A percentile compares a stretch with the other conserved stretches of the same genome.
Evolutionary conservation across 1,139 yeast species (phyloP).

Genomic region (Pneumocystis murina): DNA sequence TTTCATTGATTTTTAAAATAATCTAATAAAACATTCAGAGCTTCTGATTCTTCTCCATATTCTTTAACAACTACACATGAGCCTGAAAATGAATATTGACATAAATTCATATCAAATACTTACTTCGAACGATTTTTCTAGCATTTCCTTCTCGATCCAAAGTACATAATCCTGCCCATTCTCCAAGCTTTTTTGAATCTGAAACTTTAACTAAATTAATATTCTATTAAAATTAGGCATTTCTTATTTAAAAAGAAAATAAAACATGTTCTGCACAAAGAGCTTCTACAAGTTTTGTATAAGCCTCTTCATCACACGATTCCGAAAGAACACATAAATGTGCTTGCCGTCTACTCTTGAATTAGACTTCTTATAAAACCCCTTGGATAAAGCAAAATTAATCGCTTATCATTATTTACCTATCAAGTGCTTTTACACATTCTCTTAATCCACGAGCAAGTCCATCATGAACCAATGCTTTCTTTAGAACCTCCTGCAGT

Average conservation of each 20-base stretch:
- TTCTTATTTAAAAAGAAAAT: neutral
- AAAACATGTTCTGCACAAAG: slow-evolving; percentile 72
- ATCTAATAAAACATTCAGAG: slow-evolving; percentile 91
- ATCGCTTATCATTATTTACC: slow-evolving; percentile 19
- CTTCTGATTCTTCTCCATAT: slow-evolving; percentile 99
- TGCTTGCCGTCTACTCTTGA: slow-evolving; percentile 52
- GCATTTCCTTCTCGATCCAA: slow-evolving; percentile 99
- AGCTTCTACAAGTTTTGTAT: slow-evolving; percentile 97
- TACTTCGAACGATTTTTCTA: slow-evolving; percentile 98
- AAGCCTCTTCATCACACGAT: slow-evolving; percentile 95
- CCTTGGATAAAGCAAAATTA: neutral
- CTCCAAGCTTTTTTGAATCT: slow-evolving; percentile 99
- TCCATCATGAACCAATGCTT: slow-evolving; percentile 97
- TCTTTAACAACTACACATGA: neutral
- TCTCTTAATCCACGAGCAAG: slow-evolving; percentile 99
- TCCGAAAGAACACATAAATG: slow-evolving; percentile 96
- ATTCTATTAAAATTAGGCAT: slow-evolving; percentile 26
- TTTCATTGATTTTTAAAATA: slow-evolving; percentile 79
- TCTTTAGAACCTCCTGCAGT: slow-evolving; percentile 94
- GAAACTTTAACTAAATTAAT: slow-evolving; percentile 98
- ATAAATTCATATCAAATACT: slow-evolving; percentile 51
- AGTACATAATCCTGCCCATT: slow-evolving; percentile 99
- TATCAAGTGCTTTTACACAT: slow-evolving; percentile 97
- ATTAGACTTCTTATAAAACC: neutral
- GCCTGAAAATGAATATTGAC: neutral